A percentile compares a stretch with the other conserved stretches of the same genome.
These are phyloP conservation scores for Quambalaria eucalypti DNA, from an alignment of 1,284 basidiomycete species.

Conservation along the genomic window DNA sequence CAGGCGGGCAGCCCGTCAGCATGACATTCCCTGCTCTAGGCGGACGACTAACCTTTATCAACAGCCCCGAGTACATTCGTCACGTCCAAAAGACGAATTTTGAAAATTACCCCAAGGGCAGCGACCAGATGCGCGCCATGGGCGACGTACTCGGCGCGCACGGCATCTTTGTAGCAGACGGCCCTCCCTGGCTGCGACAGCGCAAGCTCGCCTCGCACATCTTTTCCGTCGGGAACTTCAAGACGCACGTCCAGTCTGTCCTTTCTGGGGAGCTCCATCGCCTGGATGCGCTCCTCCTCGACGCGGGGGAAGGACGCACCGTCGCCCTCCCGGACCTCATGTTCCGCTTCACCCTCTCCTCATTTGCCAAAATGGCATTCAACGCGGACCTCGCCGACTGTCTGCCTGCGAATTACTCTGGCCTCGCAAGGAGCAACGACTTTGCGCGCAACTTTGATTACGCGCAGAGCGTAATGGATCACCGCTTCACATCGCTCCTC, in stretches of 20 bases:
- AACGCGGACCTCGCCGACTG: constrained; percentile 14
- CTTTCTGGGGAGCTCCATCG: constrained; percentile 14
- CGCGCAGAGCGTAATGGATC: constrained; percentile 25
- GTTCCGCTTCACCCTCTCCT: constrained; percentile 15
- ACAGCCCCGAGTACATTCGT: constrained; percentile 24
- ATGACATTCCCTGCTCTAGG: constrained; percentile 3
- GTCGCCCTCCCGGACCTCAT: constrained; percentile 25
- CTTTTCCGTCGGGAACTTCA: constrained; percentile 30
- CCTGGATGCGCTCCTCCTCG: constrained; percentile 13
- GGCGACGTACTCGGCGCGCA: constrained; percentile 21
- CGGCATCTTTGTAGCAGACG: constrained; percentile 39
- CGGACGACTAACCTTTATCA: constrained; percentile 18
- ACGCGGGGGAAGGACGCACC: background rate
- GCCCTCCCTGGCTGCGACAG: constrained; percentile 32
- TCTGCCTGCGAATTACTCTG: constrained; percentile 13
- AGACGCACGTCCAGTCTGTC: constrained; percentile 15
- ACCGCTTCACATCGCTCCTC: constrained; percentile 18
- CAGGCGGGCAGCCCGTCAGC: background rate
- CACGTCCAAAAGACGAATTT: constrained; percentile 35
- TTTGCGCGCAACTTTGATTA: constrained; percentile 26
- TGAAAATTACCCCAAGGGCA: constrained; percentile 22
- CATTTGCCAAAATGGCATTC: constrained; percentile 5
- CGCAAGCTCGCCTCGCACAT: constrained; percentile 32
- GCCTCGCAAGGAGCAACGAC: constrained; percentile 17
- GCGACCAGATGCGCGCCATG: constrained; percentile 15